A percentile compares a stretch with the other conserved stretches of the same genome.
These are phyloP conservation scores for Trichoderma pleuroti DNA, from an alignment of 2,329 filamentous ascomycete genomes.

Conservation along the genomic window DNA sequence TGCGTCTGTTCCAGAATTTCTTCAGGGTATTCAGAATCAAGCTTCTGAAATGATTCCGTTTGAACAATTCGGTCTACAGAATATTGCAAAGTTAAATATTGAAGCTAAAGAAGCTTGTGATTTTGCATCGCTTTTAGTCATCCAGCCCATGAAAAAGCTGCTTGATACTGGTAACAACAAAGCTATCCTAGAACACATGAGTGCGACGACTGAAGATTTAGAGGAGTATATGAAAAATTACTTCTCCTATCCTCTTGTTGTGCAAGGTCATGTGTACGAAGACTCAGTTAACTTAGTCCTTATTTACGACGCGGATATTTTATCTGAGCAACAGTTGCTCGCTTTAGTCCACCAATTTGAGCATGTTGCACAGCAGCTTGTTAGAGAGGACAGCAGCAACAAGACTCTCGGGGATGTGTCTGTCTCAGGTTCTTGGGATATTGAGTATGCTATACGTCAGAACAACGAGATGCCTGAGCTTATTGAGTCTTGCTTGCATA, in stretches of 20 bases:
- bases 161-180: neutral
- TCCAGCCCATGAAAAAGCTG: constrained; percentile 18
- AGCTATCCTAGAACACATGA: neutral
- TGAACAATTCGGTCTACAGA: constrained; percentile 27
- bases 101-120: constrained; percentile 22
- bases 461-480: constrained; percentile 2
- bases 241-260: constrained; percentile 16
- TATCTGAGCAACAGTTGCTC: neutral
- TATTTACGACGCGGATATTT: neutral
- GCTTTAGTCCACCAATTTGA: constrained; percentile 11
- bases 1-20: neutral
- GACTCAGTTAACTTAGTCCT: neutral
- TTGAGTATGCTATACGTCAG: neutral
- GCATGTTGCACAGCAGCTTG: constrained; percentile 12
- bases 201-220: neutral
- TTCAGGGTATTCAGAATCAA: constrained; percentile 19
- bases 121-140: constrained; percentile 24
- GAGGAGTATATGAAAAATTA: neutral
- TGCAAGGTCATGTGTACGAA: constrained; percentile 4
- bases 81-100: constrained; percentile 23
- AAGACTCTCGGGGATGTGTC: neutral
- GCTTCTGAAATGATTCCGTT: constrained; percentile 23
- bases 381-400: neutral
- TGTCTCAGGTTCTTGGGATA: constrained; percentile 1
- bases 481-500: constrained; percentile 5